phyloP scores from a whole-genome alignment of 169 alveolate species.

The Eimeria praecox region DNA sequence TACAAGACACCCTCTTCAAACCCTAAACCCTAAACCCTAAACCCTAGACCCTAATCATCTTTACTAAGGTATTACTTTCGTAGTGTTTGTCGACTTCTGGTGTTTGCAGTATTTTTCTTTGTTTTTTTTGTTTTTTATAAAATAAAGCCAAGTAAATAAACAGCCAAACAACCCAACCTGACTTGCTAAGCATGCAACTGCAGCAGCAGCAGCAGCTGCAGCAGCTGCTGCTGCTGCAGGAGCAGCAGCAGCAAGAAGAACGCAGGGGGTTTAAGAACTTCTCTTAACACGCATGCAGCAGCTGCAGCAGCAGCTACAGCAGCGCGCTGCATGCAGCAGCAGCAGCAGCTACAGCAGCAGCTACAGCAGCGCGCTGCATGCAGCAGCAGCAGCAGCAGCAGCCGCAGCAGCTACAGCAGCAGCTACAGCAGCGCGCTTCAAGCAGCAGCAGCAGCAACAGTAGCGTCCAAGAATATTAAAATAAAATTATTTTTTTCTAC shows the following conservation, averaged over 20 bases:
- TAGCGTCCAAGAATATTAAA: too few relatives aligned
- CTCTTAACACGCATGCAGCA: not conserved
- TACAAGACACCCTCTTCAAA: too few relatives aligned
- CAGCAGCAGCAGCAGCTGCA: conserved; percentile 25
- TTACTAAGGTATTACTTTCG: too few relatives aligned
- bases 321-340: not conserved
- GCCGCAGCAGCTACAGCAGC: too few relatives aligned
- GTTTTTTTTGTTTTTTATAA: too few relatives aligned
- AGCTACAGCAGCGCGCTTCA: too few relatives aligned
- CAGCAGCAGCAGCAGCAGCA: too few relatives aligned
- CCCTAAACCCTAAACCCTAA: not conserved
- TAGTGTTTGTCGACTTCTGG: too few relatives aligned
- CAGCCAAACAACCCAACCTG: not conserved
- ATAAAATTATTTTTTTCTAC: too few relatives aligned
- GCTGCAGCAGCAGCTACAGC: not conserved
- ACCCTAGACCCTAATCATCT: not conserved
- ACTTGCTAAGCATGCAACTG: not conserved
- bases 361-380: too few relatives aligned
- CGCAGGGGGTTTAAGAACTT: not conserved
- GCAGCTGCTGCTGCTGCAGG: too few relatives aligned
- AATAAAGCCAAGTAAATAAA: not conserved
- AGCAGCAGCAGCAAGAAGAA: not conserved
- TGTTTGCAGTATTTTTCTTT: not conserved
- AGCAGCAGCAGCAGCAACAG: conserved; percentile 14
- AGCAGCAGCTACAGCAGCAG: too few relatives aligned